Base-by-base conservation (phyloP, 2,329 filamentous ascomycete genomes). In the Pezicula rhizophila region DNA sequence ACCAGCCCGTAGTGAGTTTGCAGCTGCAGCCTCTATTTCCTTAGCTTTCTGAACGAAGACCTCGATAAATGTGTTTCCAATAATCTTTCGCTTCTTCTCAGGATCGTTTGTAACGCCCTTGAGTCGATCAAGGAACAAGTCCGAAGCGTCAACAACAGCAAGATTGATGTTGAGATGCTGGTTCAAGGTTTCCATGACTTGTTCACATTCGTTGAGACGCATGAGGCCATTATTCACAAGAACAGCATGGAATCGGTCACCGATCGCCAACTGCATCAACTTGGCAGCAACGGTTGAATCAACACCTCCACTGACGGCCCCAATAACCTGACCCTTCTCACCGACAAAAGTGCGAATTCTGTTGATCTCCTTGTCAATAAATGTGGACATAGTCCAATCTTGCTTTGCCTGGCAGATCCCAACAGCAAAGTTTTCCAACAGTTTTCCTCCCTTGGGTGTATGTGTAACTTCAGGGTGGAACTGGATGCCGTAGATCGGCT, bases 11-110 rank as follows among this genome's bases (percentile, higher is more conserved):
- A 75, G 68, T 0, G 84, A 84, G 62, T 84, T 75, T 54, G 82
- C 79, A 0, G 87, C 87, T 25, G 76, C 81, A 48, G 79, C 79
- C 54, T 89, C 87, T 42, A 95, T 91, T 58, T 80, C 75, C 60
- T 78, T 78, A 23, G 87, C 90, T 65, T 90, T 84, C 51, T 83
- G 74, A 67, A 96, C 85, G 68, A 96, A 96, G 25, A 95, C 71
- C 58, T 90, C 85, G 56, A 90, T 89, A 66, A 90, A 87, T 18
- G 75, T 77, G 54, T 76, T 79, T 48, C 90, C 91, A 53, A 96
- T 96, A 60, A 96, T 84, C 71, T 95, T 96, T 48, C 91, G 78
- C 77, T 96, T 96, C 64, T 79, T 79, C 70, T 97, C 91, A 0
- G 92, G 91, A 26, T 83, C 49, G 49, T 87, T 89, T 0, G 71